Base-by-base conservation (phyloP, 805 yeast species). In the Sungouiella blattae region DNA sequence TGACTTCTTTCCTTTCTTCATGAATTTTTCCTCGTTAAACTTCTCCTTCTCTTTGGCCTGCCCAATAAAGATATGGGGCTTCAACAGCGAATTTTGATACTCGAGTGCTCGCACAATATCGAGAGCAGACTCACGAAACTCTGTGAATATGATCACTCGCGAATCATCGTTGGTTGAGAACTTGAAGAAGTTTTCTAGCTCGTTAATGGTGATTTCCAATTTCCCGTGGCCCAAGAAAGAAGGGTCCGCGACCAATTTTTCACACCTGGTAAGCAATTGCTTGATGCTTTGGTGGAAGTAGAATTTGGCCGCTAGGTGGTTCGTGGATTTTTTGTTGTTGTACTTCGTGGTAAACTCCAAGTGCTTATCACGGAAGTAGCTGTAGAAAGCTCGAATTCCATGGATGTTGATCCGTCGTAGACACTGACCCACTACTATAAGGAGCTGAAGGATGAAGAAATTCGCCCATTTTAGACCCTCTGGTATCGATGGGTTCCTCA, bases 11-110 rank as follows among this genome's bases (percentile, higher is more conserved):
- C 67, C 57, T 40, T 73, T 74, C 25, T 64, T 52, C 9, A 61
- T 51, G 44, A 64, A 78, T 5, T 64, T 65, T 3, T 60, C 74
- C 40, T 80, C 80, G 52, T 81, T 84, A 53, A 81, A 80, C 22
- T 71, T 77, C 31, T 80, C 87, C 50, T 78, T 80, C 36, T 80
- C 89, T 41, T 74, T 76, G 0, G 95, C 74, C 55, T 93, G 99
- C 0, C 99, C 99, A 43, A 93, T 87, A 54, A 93, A 93, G 16
- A 91, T 77, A 55, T 87, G 95, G 0, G 98, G 86, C 32, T 74
- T 73, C 15, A 76, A 60, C 14, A 36, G 26, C 5, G 36, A 39
- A 5, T 32, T 33, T 12, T 42, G 30, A 4, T 36, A 58, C 44
- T 83, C 91, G 30, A 80, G 60, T 35, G 71, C 73, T 44, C 78